Conservation (phyloP, 148 eudicot species). For the Euryodendron excelsum region DNA sequence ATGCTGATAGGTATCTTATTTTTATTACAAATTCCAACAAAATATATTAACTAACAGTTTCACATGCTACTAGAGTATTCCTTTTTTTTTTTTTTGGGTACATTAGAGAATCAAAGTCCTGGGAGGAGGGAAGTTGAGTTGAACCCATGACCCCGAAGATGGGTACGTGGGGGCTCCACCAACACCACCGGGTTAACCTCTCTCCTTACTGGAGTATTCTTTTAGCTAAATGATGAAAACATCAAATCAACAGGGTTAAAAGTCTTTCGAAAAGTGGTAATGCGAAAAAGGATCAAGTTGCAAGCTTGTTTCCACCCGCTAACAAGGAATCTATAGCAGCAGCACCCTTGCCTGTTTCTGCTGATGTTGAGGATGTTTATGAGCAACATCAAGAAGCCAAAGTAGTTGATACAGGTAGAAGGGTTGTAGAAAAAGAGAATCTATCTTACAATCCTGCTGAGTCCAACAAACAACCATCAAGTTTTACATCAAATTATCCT, state of each 20-base stretch:
- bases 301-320: slow-evolving; percentile 44
- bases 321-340: slow-evolving; percentile 58
- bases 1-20: slow-evolving; percentile 79
- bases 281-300: slow-evolving; percentile 67
- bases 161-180: too few species aligned
- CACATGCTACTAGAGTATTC: too few species aligned
- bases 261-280: slow-evolving; percentile 92
- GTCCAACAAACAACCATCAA: slow-evolving; percentile 44
- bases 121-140: too few species aligned
- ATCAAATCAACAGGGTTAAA: slow-evolving; percentile 67
- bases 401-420: slow-evolving; percentile 54
- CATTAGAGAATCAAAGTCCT: too few species aligned
- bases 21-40: slow-evolving; percentile 2
- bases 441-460: slow-evolving; percentile 46
- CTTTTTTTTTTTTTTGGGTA: too few species aligned
- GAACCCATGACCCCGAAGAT: too few species aligned
- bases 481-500: slow-evolving; percentile 31
- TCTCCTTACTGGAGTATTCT: too few species aligned
- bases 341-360: slow-evolving; percentile 39
- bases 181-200: too few species aligned
- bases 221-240: neutral
- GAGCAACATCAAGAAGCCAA: slow-evolving; percentile 59
- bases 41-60: neutral
- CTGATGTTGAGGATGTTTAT: slow-evolving; percentile 54
- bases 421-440: slow-evolving; percentile 50